Percentiles rank a stretch among this genome's conserved stretches.
Evolutionary conservation across 495 filamentous ascomycete species (phyloP).

Genomic region (Tetracladium setigerum): DNA sequence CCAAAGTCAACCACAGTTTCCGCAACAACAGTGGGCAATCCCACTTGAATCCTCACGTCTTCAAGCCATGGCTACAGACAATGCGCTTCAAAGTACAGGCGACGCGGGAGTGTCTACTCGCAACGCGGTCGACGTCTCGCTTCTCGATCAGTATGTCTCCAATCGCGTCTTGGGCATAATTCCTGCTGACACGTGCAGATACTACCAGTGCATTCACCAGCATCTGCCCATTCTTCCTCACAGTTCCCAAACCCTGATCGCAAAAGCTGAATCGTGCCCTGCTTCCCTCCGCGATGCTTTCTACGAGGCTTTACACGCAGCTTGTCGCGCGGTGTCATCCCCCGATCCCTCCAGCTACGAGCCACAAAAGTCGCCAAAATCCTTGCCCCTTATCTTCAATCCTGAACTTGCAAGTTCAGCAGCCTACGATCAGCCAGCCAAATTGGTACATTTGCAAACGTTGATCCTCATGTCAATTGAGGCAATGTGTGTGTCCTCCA

Average conservation of each 20-base stretch:
- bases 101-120: no score
- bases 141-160: no score
- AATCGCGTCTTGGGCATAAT: constrained; percentile 2
- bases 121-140: no score
- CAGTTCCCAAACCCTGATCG: constrained; percentile 53
- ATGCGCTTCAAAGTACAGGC: constrained; percentile 16
- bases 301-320: constrained; percentile 55
- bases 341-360: constrained; percentile 29
- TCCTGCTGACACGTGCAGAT: constrained; percentile 42
- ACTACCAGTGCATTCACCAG: constrained; percentile 63
- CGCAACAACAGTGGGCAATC: no score
- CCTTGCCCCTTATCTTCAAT: constrained; percentile 40
- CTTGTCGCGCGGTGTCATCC: constrained; percentile 48
- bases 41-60: no score
- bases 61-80: no score
- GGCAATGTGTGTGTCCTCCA: constrained; percentile 27
- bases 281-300: constrained; percentile 61
- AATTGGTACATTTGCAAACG: constrained; percentile 56
- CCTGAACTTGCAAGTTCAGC: constrained; percentile 42
- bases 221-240: constrained; percentile 67
- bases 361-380: constrained; percentile 33
- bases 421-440: constrained; percentile 35
- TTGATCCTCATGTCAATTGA: constrained; percentile 54
- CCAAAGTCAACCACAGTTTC: no score
- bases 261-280: constrained; percentile 53